A percentile compares a stretch with the other conserved stretches of the same genome.
phyloP scores from a whole-genome alignment of 129 eudicot species.

The Centrapalus pauciflorus region DNA sequence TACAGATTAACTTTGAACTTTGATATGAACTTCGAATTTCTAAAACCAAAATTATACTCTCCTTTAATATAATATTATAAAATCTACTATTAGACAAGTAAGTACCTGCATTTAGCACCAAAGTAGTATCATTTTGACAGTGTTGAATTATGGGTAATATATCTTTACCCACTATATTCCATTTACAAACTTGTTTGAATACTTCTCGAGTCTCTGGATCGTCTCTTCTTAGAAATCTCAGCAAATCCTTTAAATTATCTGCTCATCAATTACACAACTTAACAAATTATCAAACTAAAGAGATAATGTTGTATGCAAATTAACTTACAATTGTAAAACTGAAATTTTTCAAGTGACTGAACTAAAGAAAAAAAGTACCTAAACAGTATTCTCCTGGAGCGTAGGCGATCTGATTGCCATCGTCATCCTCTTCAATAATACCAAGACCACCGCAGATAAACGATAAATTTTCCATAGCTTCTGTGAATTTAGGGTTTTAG shows the following conservation, averaged over 20 bases:
- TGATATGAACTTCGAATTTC: background rate
- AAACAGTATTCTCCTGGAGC: conserved; percentile 48
- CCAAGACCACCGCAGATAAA: conserved; percentile 68
- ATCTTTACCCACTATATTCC: conserved; percentile 81
- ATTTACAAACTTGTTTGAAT: conserved; percentile 91
- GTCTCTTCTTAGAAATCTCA: conserved; percentile 84
- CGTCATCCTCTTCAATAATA: conserved; percentile 53
- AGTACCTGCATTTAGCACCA: conserved; percentile 80
- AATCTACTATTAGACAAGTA: background rate
- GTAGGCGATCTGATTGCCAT: conserved; percentile 51
- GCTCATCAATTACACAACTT: conserved; percentile 8
- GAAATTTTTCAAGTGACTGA: background rate
- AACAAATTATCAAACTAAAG: background rate
- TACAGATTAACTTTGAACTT: too few species aligned
- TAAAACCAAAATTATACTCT: background rate
- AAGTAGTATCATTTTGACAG: conserved; percentile 56
- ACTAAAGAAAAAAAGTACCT: conserved; percentile 34
- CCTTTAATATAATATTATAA: background rate
- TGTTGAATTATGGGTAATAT: conserved; percentile 71
- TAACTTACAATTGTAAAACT: background rate
- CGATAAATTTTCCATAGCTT: conserved; percentile 54
- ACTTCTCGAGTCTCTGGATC: conserved; percentile 85
- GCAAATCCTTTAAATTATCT: conserved; percentile 95
- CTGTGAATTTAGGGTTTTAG: conserved; percentile 2
- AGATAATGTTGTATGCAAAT: background rate